These are phyloP conservation scores for Pedinophyceae sp. DNA, from an alignment of 139 green algal species.

Conservation along the genomic window DNA sequence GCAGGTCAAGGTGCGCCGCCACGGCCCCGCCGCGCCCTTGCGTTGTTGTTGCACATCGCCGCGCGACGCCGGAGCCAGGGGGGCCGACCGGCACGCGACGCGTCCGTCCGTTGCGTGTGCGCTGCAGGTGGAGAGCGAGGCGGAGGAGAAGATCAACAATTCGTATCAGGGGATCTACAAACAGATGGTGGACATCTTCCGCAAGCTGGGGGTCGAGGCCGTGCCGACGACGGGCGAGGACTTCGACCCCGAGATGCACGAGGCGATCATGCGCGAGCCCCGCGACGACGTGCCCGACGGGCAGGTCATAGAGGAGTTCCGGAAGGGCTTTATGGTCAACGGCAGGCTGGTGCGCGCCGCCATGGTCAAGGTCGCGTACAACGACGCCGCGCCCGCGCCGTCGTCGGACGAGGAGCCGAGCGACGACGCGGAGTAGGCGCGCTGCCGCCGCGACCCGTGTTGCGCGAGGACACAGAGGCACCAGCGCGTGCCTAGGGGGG, in stretches of 20 bases:
- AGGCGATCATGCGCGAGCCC: constrained; percentile 84
- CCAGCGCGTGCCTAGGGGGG: too few relatives aligned
- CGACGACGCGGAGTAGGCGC: too few relatives aligned
- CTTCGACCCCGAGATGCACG: constrained; percentile 92
- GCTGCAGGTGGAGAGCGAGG: constrained; percentile 81
- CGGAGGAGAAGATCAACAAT: constrained; percentile 76
- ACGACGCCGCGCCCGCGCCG: background rate
- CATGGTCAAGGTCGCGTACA: constrained; percentile 86
- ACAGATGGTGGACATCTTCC: constrained; percentile 86
- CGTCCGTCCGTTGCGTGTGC: too few relatives aligned
- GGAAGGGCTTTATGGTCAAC: constrained; percentile 76
- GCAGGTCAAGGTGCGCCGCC: constrained; percentile 10
- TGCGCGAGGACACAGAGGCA: too few relatives aligned
- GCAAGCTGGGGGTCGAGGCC: constrained; percentile 60
- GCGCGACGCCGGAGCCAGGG: too few relatives aligned
- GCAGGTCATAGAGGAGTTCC: constrained; percentile 80
- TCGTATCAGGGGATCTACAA: constrained; percentile 86
- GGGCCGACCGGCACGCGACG: too few relatives aligned
- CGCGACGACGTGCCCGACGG: constrained; percentile 55
- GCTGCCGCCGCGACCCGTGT: too few relatives aligned
- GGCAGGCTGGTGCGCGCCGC: constrained; percentile 75
- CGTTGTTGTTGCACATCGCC: too few relatives aligned
- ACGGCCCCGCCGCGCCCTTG: too few relatives aligned
- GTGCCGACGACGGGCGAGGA: constrained; percentile 55
- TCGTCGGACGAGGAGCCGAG: background rate